phyloP scores from a whole-genome alignment of 345 rosid genomes.

The Excoecaria cochinchinensis region DNA sequence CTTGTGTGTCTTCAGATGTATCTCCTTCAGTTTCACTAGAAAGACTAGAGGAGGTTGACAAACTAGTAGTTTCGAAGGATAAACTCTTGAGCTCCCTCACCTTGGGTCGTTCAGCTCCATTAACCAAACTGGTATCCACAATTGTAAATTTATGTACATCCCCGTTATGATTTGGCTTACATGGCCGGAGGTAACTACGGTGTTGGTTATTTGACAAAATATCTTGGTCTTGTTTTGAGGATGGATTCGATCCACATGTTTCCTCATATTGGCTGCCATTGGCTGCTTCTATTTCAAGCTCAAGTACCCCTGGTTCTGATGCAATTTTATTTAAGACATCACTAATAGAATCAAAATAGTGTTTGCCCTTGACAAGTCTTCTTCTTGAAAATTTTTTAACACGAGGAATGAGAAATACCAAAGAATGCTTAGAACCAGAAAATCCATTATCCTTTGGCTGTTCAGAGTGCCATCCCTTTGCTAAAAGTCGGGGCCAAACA shows the following conservation, averaged over 20 bases:
- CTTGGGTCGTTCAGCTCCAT: slow-evolving; percentile 26
- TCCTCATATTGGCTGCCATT: slow-evolving; percentile 18
- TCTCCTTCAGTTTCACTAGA: slow-evolving; percentile 42
- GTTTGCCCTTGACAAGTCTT: slow-evolving; percentile 66
- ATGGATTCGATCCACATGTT: slow-evolving; percentile 21
- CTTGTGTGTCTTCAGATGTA: slow-evolving; percentile 40
- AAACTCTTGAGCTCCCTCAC: slow-evolving; percentile 55
- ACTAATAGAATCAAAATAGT: slow-evolving; percentile 66
- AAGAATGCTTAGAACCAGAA: slow-evolving; percentile 40
- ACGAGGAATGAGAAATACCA: slow-evolving; percentile 77
- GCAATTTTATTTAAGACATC: slow-evolving; percentile 58
- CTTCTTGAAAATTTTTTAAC: slow-evolving; percentile 69
- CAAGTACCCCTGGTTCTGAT: slow-evolving; percentile 49
- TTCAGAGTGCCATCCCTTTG: slow-evolving; percentile 93
- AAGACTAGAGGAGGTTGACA: slow-evolving; percentile 30
- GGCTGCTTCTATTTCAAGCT: slow-evolving; percentile 37
- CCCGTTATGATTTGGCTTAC: slow-evolving; percentile 18
- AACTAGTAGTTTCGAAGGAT: slow-evolving; percentile 36
- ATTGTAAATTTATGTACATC: slow-evolving; percentile 44
- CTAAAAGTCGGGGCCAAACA: slow-evolving; percentile 88
- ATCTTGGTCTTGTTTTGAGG: slow-evolving; percentile 9
- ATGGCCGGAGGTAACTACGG: slow-evolving; percentile 50
- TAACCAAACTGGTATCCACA: slow-evolving; percentile 51
- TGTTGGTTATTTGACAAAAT: slow-evolving; percentile 35
- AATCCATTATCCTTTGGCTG: slow-evolving; percentile 49